Evolutionary conservation across 768 basidiomycete species (phyloP).

Genomic region (Lepiota brunneoincarnata): DNA sequence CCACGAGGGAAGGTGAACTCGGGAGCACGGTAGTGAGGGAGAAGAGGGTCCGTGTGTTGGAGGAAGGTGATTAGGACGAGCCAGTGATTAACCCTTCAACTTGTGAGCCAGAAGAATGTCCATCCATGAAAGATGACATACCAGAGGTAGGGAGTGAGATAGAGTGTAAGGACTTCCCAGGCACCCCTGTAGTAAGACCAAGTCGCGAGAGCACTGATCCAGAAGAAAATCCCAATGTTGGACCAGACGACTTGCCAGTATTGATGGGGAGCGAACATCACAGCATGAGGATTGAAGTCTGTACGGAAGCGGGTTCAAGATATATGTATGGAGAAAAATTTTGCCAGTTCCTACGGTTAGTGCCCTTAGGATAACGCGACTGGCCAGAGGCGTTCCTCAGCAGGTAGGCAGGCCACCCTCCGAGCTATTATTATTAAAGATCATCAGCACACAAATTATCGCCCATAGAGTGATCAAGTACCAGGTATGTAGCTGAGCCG

Average conservation of each 20-base stretch:
- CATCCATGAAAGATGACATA: slow-evolving; percentile 20
- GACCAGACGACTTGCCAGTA: slow-evolving; percentile 74
- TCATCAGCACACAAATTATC: not conserved
- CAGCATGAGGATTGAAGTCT: slow-evolving; percentile 76
- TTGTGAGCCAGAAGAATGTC: not conserved
- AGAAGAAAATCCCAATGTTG: slow-evolving; percentile 76
- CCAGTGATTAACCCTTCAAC: slow-evolving; percentile 83
- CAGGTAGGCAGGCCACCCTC: slow-evolving; percentile 87
- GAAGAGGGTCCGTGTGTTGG: slow-evolving; percentile 94
- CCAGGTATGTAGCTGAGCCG: slow-evolving; percentile 56
- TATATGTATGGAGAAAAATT: not conserved
- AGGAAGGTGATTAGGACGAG: slow-evolving; percentile 95
- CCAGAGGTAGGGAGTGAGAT: slow-evolving; percentile 90
- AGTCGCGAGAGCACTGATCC: slow-evolving; percentile 56
- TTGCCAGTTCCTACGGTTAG: slow-evolving; percentile 62
- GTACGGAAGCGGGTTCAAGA: slow-evolving; percentile 1
- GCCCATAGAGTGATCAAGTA: slow-evolving; percentile 27
- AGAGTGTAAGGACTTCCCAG: slow-evolving; percentile 70
- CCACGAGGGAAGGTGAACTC: slow-evolving; percentile 95
- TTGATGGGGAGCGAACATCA: slow-evolving; percentile 87
- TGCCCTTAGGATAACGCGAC: slow-evolving; percentile 67
- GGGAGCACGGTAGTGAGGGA: slow-evolving; percentile 89
- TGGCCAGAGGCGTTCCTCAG: slow-evolving; percentile 85
- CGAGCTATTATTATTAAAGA: slow-evolving; percentile 42
- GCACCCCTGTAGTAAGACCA: slow-evolving; percentile 66